Percentiles rank a stretch among this genome's conserved stretches.
phyloP scores from a whole-genome alignment of 345 rosid species.

The Ricinus communis region DNA sequence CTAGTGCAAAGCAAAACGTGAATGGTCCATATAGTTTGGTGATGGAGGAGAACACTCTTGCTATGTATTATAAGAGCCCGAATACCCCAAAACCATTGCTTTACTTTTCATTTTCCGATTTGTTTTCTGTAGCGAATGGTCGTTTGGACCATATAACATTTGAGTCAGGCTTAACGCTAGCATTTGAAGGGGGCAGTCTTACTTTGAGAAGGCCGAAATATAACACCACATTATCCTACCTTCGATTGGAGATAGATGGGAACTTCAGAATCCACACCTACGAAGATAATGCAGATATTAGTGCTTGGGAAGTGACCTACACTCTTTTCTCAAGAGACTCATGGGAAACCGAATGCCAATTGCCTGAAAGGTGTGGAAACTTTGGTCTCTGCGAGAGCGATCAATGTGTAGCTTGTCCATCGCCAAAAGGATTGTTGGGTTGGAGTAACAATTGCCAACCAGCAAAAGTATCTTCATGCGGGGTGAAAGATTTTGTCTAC shows the following conservation, averaged over 20 bases:
- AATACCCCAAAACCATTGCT: constrained; percentile 29
- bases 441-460: no score
- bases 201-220: constrained; percentile 28
- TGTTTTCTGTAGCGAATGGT: not conserved
- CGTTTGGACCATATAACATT: constrained; percentile 22
- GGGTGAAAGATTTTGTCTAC: constrained; percentile 9
- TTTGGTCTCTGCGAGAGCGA: no score
- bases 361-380: no score
- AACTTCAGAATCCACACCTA: constrained; percentile 46
- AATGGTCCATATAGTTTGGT: constrained; percentile 56
- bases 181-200: not conserved
- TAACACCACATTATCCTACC: constrained; percentile 38
- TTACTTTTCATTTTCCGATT: constrained; percentile 27
- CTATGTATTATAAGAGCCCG: constrained; percentile 36
- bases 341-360: no score
- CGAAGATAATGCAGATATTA: constrained; percentile 26
- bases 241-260: constrained; percentile 49
- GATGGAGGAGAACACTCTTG: constrained; percentile 40
- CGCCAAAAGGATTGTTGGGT: no score
- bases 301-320: constrained; percentile 28
- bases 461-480: no score
- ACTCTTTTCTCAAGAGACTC: not conserved
- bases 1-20: constrained; percentile 28
- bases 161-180: constrained; percentile 15
- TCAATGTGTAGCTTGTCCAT: no score